Percentiles rank a stretch among this genome's conserved stretches.
Conservation (phyloP, 495 filamentous ascomycete species). For the Xylaria sp. region DNA sequence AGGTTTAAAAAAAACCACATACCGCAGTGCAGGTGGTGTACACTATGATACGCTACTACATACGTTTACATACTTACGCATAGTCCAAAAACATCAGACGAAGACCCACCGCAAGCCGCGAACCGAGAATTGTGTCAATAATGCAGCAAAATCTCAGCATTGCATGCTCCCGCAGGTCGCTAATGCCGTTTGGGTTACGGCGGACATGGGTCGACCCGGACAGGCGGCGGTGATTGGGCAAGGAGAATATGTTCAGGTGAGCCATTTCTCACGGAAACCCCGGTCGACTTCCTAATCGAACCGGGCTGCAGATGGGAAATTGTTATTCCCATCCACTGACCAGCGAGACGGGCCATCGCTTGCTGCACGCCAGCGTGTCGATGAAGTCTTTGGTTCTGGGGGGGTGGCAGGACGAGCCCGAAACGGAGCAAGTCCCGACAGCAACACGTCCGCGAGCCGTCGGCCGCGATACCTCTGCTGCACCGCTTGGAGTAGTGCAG, state of each 20-base stretch:
- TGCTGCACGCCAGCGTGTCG: conserved; percentile 22
- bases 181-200: conserved; percentile 18
- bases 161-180: conserved; percentile 15
- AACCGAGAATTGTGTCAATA: conserved; percentile 18
- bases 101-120: conserved; percentile 8
- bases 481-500: background rate
- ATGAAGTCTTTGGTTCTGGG: conserved; percentile 15
- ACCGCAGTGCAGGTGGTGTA: background rate
- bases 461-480: background rate
- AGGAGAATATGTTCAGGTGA: conserved; percentile 27
- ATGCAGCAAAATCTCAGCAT: conserved; percentile 22
- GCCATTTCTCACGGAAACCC: conserved; percentile 26
- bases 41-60: too few relatives aligned
- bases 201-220: background rate
- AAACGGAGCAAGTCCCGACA: conserved; percentile 19
- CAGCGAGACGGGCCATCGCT: background rate
- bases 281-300: conserved; percentile 24
- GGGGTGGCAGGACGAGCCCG: conserved; percentile 11
- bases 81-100: background rate
- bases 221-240: conserved; percentile 15
- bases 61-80: background rate
- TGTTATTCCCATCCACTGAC: conserved; percentile 10
- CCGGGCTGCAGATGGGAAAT: conserved; percentile 26
- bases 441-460: background rate
- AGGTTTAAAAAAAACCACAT: background rate